Evolutionary conservation across 108 stramenopile genomes (phyloP).

Genomic region (Nitzschia palea): DNA sequence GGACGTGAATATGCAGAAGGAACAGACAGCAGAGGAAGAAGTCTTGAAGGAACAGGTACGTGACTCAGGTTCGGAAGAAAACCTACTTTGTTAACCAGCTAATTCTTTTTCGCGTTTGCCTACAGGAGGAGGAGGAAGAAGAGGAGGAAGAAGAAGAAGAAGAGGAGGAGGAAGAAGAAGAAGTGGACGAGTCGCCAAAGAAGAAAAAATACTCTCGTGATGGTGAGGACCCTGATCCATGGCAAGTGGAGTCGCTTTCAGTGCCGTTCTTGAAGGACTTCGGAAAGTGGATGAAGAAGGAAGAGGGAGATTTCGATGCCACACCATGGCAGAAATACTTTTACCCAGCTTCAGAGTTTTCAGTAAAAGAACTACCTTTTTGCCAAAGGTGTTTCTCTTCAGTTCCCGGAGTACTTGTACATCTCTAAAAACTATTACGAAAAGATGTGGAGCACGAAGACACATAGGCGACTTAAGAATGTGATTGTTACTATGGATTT

Average conservation of each 20-base stretch:
- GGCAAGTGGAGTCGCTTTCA: slow-evolving; percentile 83
- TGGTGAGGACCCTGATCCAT: slow-evolving; percentile 93
- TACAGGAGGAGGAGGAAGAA: slow-evolving; percentile 88
- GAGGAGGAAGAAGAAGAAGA: slow-evolving; percentile 93
- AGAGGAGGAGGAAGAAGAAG: slow-evolving; percentile 94
- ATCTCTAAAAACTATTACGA: slow-evolving; percentile 97
- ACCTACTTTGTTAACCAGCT: background rate
- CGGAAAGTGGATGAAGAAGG: slow-evolving; percentile 32
- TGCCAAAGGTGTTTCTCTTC: slow-evolving; percentile 60
- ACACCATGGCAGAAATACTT: slow-evolving; percentile 84
- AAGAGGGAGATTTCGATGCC: slow-evolving; percentile 24
- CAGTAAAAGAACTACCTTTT: slow-evolving; percentile 94
- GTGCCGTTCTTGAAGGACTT: slow-evolving; percentile 42
- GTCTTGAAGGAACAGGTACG: slow-evolving; percentile 93
- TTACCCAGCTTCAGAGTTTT: slow-evolving; percentile 92
- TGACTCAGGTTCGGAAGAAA: too few relatives aligned
- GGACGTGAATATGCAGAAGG: slow-evolving; percentile 87
- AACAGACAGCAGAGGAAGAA: slow-evolving; percentile 97
- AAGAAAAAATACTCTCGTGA: slow-evolving; percentile 96
- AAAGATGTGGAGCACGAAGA: slow-evolving; percentile 90
- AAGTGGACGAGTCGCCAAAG: slow-evolving; percentile 88
- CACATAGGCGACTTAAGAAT: slow-evolving; percentile 96
- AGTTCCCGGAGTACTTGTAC: slow-evolving; percentile 86
- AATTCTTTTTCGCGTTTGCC: slow-evolving; percentile 10
- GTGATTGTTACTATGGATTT: slow-evolving; percentile 96